A percentile compares a stretch with the other conserved stretches of the same genome.
Conservation (phyloP, 768 basidiomycete genomes). For the Ramaria rubella region DNA sequence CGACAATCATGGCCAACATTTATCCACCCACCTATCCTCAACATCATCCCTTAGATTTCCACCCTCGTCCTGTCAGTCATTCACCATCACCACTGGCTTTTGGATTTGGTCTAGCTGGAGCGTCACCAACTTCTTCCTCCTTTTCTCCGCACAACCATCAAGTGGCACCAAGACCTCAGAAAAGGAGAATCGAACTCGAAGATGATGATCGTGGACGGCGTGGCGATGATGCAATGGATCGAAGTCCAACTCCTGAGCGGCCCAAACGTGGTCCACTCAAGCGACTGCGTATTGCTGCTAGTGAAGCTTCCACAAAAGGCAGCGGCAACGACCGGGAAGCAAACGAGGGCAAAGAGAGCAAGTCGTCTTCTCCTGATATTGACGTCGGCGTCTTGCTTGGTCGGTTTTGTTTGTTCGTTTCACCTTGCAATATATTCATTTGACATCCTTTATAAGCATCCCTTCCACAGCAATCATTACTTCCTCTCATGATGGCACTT, state of each 20-base stretch:
- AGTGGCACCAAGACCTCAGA: conserved; percentile 37
- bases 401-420: conserved; percentile 30
- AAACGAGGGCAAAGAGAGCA: conserved; percentile 45
- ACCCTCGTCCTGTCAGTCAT: conserved; percentile 51
- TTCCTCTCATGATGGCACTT: conserved; percentile 66
- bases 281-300: conserved; percentile 41
- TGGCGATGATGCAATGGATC: conserved; percentile 73
- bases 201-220: conserved; percentile 43
- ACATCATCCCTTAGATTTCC: conserved; percentile 56
- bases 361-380: conserved; percentile 43
- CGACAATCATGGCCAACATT: conserved; percentile 7
- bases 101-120: conserved; percentile 55
- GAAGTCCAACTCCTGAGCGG: conserved; percentile 78
- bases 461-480: conserved; percentile 67
- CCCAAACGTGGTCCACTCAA: conserved; percentile 65
- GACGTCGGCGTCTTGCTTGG: conserved; percentile 78
- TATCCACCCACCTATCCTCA: conserved; percentile 10
- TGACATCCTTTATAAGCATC: conserved; percentile 46
- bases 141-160: conserved; percentile 10
- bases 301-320: conserved; percentile 18
- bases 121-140: conserved; percentile 31
- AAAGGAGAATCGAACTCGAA: conserved; percentile 62
- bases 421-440: conserved; percentile 16
- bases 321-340: conserved; percentile 20
- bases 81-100: conserved; percentile 63